A percentile compares a stretch with the other conserved stretches of the same genome.
Evolutionary conservation across 495 filamentous ascomycete genomes (phyloP).

Genomic region (Lepraria neglecta): DNA sequence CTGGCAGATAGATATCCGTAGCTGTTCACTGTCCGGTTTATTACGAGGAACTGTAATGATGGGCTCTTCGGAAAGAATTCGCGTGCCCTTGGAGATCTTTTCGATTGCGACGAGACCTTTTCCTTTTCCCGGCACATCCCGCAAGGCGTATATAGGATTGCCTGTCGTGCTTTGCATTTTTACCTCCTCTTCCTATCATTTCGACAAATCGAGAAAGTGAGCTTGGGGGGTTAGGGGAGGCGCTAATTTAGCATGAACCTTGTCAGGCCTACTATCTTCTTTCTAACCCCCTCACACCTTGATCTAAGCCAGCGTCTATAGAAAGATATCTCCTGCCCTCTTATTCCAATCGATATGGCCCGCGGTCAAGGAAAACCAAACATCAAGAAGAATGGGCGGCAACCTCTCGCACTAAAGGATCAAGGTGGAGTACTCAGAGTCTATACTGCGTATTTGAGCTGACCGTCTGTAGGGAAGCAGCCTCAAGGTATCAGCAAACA

Average conservation of each 20-base stretch:
- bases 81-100: neutral
- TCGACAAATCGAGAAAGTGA: too few species aligned
- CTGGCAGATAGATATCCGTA: slow-evolving; percentile 30
- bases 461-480: slow-evolving; percentile 19
- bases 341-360: slow-evolving; percentile 18
- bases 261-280: too few species aligned
- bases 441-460: slow-evolving; percentile 1
- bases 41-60: slow-evolving; percentile 5
- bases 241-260: too few species aligned
- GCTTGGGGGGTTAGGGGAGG: too few species aligned
- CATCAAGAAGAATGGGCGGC: too few species aligned
- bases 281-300: too few species aligned
- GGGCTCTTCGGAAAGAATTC: neutral
- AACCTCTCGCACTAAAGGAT: too few species aligned
- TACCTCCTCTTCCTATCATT: neutral
- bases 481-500: slow-evolving; percentile 20
- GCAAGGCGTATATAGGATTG: neutral
- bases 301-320: slow-evolving; percentile 12
- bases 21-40: slow-evolving; percentile 29
- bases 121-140: slow-evolving; percentile 32
- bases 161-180: slow-evolving; percentile 1
- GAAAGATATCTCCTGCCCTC: neutral
- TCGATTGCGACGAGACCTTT: slow-evolving; percentile 32
- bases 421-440: neutral
- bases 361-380: slow-evolving; percentile 3